Conservation (phyloP, 352 stramenopile species). For the Pythium myriotylum region DNA sequence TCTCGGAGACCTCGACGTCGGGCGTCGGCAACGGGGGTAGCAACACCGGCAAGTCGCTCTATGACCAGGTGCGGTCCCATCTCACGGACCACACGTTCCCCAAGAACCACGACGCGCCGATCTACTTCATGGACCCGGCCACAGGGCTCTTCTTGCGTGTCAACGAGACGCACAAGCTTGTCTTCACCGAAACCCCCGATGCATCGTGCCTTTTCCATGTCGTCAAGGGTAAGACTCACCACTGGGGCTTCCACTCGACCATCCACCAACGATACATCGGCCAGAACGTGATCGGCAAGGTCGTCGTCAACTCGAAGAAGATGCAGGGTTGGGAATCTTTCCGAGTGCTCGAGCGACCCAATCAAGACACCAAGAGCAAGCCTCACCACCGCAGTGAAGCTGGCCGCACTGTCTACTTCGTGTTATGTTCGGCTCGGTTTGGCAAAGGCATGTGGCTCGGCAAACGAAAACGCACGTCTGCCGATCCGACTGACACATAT, state of each 20-base stretch:
- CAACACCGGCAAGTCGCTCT: conserved; percentile 54
- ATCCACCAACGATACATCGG: conserved; percentile 68
- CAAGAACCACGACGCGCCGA: conserved; percentile 40
- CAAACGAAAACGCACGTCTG: conserved; percentile 36
- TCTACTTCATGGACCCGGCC: conserved; percentile 71
- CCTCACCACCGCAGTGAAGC: conserved; percentile 23
- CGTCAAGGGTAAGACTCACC: conserved; percentile 69
- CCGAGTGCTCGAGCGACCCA: conserved; percentile 55
- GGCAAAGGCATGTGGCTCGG: conserved; percentile 84
- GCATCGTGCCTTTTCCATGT: conserved; percentile 78
- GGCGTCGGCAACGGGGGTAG: conserved; percentile 17
- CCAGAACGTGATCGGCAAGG: conserved; percentile 71
- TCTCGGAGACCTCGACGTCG: conserved; percentile 6
- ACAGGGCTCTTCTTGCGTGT: conserved; percentile 59
- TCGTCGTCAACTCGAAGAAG: conserved; percentile 68
- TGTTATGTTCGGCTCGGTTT: conserved; percentile 76
- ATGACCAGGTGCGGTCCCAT: conserved; percentile 62
- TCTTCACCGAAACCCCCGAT: conserved; percentile 61
- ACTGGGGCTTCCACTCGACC: conserved; percentile 78
- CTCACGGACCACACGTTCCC: conserved; percentile 62
- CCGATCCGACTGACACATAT: conserved; percentile 40
- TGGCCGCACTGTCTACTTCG: conserved; percentile 57
- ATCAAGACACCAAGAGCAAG: conserved; percentile 15
- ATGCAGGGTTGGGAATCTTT: conserved; percentile 75
- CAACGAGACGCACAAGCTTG: conserved; percentile 65